Evolutionary conservation across 306 rosid species (phyloP).

Genomic region (Castanea sativa): DNA sequence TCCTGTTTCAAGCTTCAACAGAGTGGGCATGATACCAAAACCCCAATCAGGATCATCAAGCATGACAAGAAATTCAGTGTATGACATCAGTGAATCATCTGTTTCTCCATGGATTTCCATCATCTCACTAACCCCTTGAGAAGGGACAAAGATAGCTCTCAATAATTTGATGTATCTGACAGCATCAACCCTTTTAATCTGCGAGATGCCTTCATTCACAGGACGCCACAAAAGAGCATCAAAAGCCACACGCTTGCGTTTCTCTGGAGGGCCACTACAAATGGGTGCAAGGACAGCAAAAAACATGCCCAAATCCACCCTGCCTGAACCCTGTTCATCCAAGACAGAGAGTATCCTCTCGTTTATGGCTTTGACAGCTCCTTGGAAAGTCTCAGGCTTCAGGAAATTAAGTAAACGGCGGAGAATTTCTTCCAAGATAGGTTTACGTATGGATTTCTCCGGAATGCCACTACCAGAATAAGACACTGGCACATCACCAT

Average conservation of each 20-base stretch:
- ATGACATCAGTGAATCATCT: slow-evolving; percentile 70
- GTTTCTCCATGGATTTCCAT: slow-evolving; percentile 74
- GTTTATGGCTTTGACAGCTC: slow-evolving; percentile 88
- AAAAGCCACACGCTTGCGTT: slow-evolving; percentile 79
- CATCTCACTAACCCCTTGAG: slow-evolving; percentile 65
- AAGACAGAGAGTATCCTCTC: slow-evolving; percentile 88
- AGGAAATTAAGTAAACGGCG: slow-evolving; percentile 71
- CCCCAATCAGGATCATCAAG: slow-evolving; percentile 96
- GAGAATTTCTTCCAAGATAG: slow-evolving; percentile 84
- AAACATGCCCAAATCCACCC: slow-evolving; percentile 92
- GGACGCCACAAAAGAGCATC: slow-evolving; percentile 98
- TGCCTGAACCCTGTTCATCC: slow-evolving; percentile 76
- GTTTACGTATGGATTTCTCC: slow-evolving; percentile 86
- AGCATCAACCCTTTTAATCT: slow-evolving; percentile 66
- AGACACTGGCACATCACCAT: slow-evolving; percentile 75
- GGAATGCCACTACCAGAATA: slow-evolving; percentile 87
- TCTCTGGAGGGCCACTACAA: slow-evolving; percentile 75
- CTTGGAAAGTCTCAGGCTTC: slow-evolving; percentile 96
- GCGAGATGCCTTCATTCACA: slow-evolving; percentile 74
- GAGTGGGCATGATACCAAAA: slow-evolving; percentile 83
- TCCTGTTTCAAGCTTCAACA: slow-evolving; percentile 82
- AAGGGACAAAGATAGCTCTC: slow-evolving; percentile 78
- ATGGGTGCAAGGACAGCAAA: slow-evolving; percentile 90
- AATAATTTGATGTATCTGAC: slow-evolving; percentile 61
- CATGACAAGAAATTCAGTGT: slow-evolving; percentile 77